Percentiles rank a stretch among this genome's conserved stretches.
Conservation (phyloP, 495 filamentous ascomycete species). For the Neurospora sp. region DNA sequence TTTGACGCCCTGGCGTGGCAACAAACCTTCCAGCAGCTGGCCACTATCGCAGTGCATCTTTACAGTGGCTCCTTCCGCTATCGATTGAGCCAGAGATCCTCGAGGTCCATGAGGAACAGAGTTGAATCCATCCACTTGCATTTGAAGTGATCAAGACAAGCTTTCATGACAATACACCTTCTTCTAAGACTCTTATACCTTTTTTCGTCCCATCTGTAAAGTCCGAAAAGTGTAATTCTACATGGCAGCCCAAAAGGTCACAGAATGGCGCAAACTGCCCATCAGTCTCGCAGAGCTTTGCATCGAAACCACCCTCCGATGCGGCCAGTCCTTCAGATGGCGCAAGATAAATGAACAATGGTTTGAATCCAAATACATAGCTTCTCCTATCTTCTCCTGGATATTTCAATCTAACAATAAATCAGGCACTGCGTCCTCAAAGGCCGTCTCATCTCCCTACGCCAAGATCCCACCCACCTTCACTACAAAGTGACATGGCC, state of each 20-base stretch:
- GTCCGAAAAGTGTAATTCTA: background rate
- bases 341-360: conserved; percentile 76
- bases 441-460: conserved; percentile 74
- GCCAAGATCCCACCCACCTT: conserved; percentile 68
- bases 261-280: conserved; percentile 75
- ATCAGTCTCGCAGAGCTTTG: conserved; percentile 73
- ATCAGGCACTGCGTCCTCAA: conserved; percentile 65
- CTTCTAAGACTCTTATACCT: background rate
- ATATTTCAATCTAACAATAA: too few relatives aligned
- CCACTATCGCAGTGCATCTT: background rate
- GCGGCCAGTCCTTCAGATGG: conserved; percentile 93
- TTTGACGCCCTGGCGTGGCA: background rate
- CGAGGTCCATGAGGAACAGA: background rate
- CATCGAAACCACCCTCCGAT: conserved; percentile 82
- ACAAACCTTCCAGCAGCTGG: background rate
- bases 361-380: conserved; percentile 27
- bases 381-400: too few relatives aligned
- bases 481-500: conserved; percentile 71
- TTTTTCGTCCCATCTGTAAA: background rate
- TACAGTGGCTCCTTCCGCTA: background rate
- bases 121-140: background rate
- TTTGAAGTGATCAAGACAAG: background rate
- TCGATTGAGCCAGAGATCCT: background rate
- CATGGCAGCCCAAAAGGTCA: conserved; percentile 26
- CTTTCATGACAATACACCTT: background rate